Percentiles rank a stretch among this genome's conserved stretches.
These are phyloP conservation scores for Beauveria sp. DNA, from an alignment of 2,329 filamentous ascomycete species.

Conservation along the genomic window DNA sequence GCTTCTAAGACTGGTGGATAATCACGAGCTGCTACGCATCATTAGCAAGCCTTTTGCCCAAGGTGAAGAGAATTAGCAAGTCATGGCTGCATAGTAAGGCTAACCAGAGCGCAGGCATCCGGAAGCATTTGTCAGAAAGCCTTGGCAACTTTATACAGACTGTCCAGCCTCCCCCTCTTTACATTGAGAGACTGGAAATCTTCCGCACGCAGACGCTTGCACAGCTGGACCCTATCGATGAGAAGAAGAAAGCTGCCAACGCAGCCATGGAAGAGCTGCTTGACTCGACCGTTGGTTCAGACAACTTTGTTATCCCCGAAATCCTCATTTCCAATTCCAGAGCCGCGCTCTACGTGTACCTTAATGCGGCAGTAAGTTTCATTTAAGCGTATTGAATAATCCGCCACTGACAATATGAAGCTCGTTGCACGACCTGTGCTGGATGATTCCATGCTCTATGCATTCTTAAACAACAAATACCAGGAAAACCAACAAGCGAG, in stretches of 20 bases:
- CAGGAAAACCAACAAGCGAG: slow-evolving; percentile 73
- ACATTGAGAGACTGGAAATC: slow-evolving; percentile 45
- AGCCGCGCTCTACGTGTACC: slow-evolving; percentile 75
- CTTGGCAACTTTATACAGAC: slow-evolving; percentile 49
- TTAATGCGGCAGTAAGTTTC: slow-evolving; percentile 67
- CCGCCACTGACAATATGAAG: slow-evolving; percentile 32
- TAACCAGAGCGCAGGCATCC: slow-evolving; percentile 27
- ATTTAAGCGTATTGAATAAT: neutral
- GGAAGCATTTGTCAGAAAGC: slow-evolving; percentile 42
- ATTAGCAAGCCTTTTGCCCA: slow-evolving; percentile 46
- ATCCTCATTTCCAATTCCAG: slow-evolving; percentile 66
- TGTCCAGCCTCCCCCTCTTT: slow-evolving; percentile 47
- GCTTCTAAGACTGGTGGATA: slow-evolving; percentile 54
- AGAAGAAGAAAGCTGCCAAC: slow-evolving; percentile 41
- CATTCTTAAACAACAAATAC: slow-evolving; percentile 78
- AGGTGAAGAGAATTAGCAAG: slow-evolving; percentile 30
- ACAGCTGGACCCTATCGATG: slow-evolving; percentile 45
- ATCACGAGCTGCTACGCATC: slow-evolving; percentile 43
- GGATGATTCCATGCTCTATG: slow-evolving; percentile 71
- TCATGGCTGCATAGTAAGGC: neutral
- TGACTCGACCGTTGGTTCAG: slow-evolving; percentile 47
- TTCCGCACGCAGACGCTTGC: slow-evolving; percentile 51
- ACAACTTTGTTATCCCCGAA: slow-evolving; percentile 51
- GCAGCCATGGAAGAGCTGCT: slow-evolving; percentile 48
- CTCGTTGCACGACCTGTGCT: slow-evolving; percentile 74